Conservation (phyloP, 768 basidiomycete genomes). For the Neoboletus brunneissimus region DNA sequence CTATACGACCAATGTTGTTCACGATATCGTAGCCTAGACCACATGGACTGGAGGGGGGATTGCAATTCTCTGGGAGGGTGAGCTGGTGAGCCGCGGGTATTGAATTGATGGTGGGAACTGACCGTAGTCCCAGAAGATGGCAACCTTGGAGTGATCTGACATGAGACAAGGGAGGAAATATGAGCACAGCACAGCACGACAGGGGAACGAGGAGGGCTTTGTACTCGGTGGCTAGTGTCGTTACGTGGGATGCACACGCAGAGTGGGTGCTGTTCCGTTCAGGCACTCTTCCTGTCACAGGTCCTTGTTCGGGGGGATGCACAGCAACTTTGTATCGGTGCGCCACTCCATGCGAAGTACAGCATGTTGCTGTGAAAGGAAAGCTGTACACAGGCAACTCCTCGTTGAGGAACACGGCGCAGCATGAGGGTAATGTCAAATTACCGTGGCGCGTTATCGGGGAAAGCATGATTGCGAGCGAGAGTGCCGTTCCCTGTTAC, state of each 20-base stretch:
- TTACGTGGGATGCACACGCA: constrained; percentile 15
- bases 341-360: constrained; percentile 19
- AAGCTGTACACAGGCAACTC: neutral
- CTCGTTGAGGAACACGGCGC: constrained; percentile 1
- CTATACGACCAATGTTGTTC: constrained; percentile 43
- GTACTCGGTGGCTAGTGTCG: constrained; percentile 18
- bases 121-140: constrained; percentile 43
- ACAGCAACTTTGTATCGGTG: constrained; percentile 11
- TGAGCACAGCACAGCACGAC: constrained; percentile 7
- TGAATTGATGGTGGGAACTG: constrained; percentile 2
- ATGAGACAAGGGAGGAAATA: constrained; percentile 25
- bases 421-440: neutral
- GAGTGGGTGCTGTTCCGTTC: constrained; percentile 6
- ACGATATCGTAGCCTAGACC: constrained; percentile 42
- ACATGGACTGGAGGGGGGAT: constrained; percentile 28
- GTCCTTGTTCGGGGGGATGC: constrained; percentile 7
- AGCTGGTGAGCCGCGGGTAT: neutral
- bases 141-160: constrained; percentile 38
- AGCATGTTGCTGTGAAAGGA: constrained; percentile 18
- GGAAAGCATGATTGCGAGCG: neutral
- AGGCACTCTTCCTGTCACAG: constrained; percentile 6
- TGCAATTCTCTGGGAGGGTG: constrained; percentile 30
- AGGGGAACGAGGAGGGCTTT: constrained; percentile 12
- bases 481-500: constrained; percentile 5
- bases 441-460: neutral